A percentile compares a stretch with the other conserved stretches of the same genome.
Evolutionary conservation across 371 early-diverging fungal genomes (phyloP).

Genomic region (Rhizomucor pusillus): DNA sequence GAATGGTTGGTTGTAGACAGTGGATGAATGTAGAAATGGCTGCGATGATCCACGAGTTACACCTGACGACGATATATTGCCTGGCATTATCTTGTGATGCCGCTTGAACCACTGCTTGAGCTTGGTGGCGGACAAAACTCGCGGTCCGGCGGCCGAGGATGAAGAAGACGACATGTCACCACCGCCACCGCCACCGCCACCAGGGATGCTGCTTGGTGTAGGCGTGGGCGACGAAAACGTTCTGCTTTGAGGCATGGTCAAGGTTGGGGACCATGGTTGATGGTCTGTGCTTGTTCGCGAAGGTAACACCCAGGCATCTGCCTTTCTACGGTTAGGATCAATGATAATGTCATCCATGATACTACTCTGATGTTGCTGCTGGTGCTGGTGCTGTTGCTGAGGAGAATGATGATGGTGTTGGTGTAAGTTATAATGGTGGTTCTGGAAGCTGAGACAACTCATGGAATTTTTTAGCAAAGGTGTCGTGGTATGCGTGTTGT

Average conservation of each 20-base stretch:
- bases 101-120: slow-evolving; percentile 16
- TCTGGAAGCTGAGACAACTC: slow-evolving; percentile 11
- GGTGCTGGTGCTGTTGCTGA: neutral
- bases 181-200: no score
- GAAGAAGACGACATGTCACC: no score
- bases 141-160: no score
- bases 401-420: no score
- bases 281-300: neutral
- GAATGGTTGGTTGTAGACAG: no score
- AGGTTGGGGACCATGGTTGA: slow-evolving; percentile 1
- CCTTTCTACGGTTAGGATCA: slow-evolving; percentile 11
- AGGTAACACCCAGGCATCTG: slow-evolving; percentile 19
- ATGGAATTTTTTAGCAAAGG: slow-evolving; percentile 11
- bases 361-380: neutral
- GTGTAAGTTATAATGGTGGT: neutral
- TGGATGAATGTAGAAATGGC: neutral
- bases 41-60: neutral
- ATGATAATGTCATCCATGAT: no score
- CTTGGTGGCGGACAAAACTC: slow-evolving; percentile 5
- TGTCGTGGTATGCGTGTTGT: no score
- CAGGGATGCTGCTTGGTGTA: neutral
- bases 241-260: neutral
- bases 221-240: neutral
- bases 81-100: slow-evolving; percentile 13
- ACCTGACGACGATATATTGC: neutral